phyloP scores from a whole-genome alignment of 2,329 filamentous ascomycete species.

The Cryoendolithus antarcticus region DNA sequence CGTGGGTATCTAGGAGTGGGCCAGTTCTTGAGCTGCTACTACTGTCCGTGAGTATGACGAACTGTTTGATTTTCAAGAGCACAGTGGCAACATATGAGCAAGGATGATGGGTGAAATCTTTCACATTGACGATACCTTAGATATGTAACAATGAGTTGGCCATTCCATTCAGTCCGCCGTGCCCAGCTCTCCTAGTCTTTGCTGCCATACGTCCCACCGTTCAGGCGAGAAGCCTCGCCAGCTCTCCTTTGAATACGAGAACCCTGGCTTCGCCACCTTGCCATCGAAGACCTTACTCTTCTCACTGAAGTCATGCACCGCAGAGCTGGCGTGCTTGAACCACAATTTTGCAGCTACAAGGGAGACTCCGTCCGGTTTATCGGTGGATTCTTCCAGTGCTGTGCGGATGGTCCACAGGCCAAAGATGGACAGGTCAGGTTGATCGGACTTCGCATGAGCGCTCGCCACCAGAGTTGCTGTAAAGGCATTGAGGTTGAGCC shows the following conservation, averaged over 20 bases:
- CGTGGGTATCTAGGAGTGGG: no score
- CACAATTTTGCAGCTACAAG: constrained; percentile 18
- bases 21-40: no score
- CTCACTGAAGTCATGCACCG: constrained; percentile 11
- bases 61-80: no score
- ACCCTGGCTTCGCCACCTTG: constrained; percentile 17
- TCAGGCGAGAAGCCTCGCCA: constrained; percentile 18
- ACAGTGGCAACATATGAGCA: no score
- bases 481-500: constrained; percentile 22
- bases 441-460: constrained; percentile 7
- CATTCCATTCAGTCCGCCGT: no score
- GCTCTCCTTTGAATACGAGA: constrained; percentile 11
- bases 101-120: no score
- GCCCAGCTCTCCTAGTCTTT: not conserved
- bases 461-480: constrained; percentile 15
- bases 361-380: constrained; percentile 10
- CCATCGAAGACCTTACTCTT: constrained; percentile 18
- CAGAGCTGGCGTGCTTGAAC: constrained; percentile 18
- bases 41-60: no score
- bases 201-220: constrained; percentile 17
- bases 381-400: constrained; percentile 14
- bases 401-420: constrained; percentile 19
- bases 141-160: no score
- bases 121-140: no score
- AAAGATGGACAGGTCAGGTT: constrained; percentile 17